Evolutionary conservation across 202 grass and related monocot species (phyloP).

Genomic region (Cymbopogon flexuosus): DNA sequence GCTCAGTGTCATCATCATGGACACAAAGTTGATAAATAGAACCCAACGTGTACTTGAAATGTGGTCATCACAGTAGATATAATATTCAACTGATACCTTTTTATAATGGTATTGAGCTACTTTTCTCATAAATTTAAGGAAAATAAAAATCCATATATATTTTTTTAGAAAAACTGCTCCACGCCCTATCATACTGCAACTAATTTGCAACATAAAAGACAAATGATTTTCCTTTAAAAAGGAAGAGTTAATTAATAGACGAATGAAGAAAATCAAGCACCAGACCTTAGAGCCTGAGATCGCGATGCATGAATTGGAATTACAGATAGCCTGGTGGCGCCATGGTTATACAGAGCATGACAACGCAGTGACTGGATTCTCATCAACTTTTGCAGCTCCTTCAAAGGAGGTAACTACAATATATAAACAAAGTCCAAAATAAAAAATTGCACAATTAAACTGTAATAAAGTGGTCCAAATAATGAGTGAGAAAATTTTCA

Average conservation of each 20-base stretch:
- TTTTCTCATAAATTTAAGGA: neutral
- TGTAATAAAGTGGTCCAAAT: neutral
- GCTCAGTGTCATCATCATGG: neutral
- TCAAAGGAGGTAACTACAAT: slow-evolving; percentile 69
- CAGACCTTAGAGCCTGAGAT: slow-evolving; percentile 88
- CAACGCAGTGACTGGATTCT: slow-evolving; percentile 90
- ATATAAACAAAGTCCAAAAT: slow-evolving; percentile 29
- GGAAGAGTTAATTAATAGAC: slow-evolving; percentile 6
- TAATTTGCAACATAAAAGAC: neutral
- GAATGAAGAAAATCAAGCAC: slow-evolving; percentile 30
- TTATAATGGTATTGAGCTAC: neutral
- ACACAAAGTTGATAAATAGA: neutral
- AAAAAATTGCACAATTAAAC: slow-evolving; percentile 10
- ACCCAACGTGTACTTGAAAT: neutral
- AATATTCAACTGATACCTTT: neutral
- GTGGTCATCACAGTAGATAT: neutral
- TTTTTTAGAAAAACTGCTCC: neutral
- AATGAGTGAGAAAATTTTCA: slow-evolving; percentile 4
- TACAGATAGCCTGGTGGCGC: slow-evolving; percentile 79
- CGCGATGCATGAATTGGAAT: slow-evolving; percentile 95
- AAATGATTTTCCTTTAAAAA: neutral
- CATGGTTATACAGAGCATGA: slow-evolving; percentile 88
- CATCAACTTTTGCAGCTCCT: slow-evolving; percentile 82
- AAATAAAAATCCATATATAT: neutral
- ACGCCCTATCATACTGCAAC: neutral